phyloP scores from a whole-genome alignment of 345 rosid species.

The Acer campestre region DNA sequence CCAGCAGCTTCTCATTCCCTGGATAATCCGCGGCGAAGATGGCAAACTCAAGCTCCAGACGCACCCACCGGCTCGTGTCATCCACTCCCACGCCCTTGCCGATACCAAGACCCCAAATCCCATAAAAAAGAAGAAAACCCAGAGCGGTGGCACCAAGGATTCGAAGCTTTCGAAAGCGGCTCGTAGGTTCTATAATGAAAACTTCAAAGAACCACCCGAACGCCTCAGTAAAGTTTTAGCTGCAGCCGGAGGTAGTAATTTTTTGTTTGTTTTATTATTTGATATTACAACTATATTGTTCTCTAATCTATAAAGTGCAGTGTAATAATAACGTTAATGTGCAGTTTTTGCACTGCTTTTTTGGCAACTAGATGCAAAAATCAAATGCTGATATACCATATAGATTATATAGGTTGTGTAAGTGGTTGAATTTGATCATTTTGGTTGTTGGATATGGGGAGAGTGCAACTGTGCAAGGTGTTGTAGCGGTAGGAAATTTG shows the following conservation, averaged over 20 bases:
- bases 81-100: constrained; percentile 65
- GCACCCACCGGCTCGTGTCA: constrained; percentile 63
- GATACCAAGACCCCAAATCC: constrained; percentile 60
- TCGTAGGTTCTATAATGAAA: constrained; percentile 80
- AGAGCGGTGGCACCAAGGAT: background rate
- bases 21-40: constrained; percentile 91
- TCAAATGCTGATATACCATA: too few species aligned
- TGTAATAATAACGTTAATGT: too few species aligned
- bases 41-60: constrained; percentile 75
- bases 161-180: constrained; percentile 71
- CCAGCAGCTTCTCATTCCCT: constrained; percentile 77
- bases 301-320: too few species aligned
- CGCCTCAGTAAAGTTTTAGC: constrained; percentile 93
- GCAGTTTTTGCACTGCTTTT: too few species aligned
- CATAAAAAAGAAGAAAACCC: constrained; percentile 39
- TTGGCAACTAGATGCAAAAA: too few species aligned
- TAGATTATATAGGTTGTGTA: background rate
- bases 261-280: too few species aligned
- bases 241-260: constrained; percentile 80
- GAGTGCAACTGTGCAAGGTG: too few species aligned
- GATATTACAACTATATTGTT: too few species aligned
- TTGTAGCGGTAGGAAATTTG: background rate
- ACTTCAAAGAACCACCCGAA: constrained; percentile 68
- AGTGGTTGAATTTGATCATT: too few species aligned
- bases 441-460: too few species aligned